Evolutionary conservation across 1,284 basidiomycete genomes (phyloP), one percentile per base, ranked within the genome.

Genomic region (Microbotryum violaceum): DNA sequence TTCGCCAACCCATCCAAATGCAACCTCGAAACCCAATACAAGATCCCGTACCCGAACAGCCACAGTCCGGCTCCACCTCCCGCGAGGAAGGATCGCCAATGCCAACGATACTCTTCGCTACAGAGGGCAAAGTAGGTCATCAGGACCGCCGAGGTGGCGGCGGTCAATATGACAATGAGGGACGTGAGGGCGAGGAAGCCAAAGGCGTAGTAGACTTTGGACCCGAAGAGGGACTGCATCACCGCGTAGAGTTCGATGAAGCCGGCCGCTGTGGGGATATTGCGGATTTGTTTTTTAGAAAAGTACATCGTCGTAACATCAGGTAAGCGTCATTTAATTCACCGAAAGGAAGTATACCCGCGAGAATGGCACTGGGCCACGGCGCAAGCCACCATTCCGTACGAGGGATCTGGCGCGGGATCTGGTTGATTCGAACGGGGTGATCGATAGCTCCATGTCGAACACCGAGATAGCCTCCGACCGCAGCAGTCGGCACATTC

Each of bases 161-260:
- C 89, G 3, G 91, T 96, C 49, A 96, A 77, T 25, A 83, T 82
- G 45, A 96, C 89, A 49, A 97, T 85, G 46, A 82, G 79, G 52
- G 89, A 89, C 0, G 93, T 96, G 56, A 97, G 78, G 37, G 91
- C 88, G 51, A 97, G 78, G 80, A 97, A 97, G 45, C 94, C 94
- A 73, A 94, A 96, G 18, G 92, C 92, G 73, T 94, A 96, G 78
- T 74, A 74, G 3, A 66, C 66, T 48, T 70, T 70, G 50, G 91
- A 92, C 31, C 93, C 93, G 71, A 97, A 98, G 49, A 97, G 80
- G 70, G 87, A 89, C 21, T 91, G 91, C 68, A 97, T 81, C 54
- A 97, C 86, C 74, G 93, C 97, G 77, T 92, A 97, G 16, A 97
- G 79, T 75, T 97, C 94, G 66, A 97, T 88, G 73, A 97, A 97